phyloP scores from a whole-genome alignment of 768 basidiomycete genomes.

The Grammothele lineata region DNA sequence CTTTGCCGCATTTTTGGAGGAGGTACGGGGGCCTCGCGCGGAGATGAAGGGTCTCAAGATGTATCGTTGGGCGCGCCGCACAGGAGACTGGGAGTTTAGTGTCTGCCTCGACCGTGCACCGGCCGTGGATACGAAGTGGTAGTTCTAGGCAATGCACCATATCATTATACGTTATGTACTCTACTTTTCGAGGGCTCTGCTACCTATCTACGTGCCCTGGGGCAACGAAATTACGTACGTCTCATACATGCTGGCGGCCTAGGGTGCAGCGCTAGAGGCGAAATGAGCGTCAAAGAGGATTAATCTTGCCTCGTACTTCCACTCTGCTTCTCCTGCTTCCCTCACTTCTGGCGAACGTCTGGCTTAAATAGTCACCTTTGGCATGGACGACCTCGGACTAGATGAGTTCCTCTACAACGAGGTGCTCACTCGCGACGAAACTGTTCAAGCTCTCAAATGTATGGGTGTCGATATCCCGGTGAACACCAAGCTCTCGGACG shows the following conservation, averaged over 20 bases:
- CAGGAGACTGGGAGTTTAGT: conserved; percentile 18
- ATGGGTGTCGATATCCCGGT: conserved; percentile 14
- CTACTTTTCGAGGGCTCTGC: too few relatives aligned
- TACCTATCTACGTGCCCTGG: too few relatives aligned
- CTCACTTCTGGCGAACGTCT: too few relatives aligned
- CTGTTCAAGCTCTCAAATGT: background rate
- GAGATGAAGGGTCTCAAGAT: conserved; percentile 21
- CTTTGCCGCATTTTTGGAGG: conserved; percentile 15
- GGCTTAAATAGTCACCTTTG: too few relatives aligned
- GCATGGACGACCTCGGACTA: background rate
- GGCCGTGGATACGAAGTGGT: conserved; percentile 14
- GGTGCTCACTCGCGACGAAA: conserved; percentile 2
- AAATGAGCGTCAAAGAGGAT: too few relatives aligned
- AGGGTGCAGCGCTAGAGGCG: too few relatives aligned
- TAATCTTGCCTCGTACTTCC: too few relatives aligned
- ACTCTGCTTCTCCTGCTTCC: too few relatives aligned
- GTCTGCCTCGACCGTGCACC: conserved; percentile 22
- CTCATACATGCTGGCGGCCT: too few relatives aligned
- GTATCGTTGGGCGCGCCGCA: conserved; percentile 26
- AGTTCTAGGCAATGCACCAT: too few relatives aligned
- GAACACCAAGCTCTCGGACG: conserved; percentile 3
- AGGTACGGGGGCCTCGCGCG: conserved; percentile 14
- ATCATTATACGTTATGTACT: too few relatives aligned
- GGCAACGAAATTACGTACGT: too few relatives aligned
- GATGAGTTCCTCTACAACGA: background rate